Base-by-base conservation (phyloP, 2,329 filamentous ascomycete species). In the Phaeosphaeria sp. region DNA sequence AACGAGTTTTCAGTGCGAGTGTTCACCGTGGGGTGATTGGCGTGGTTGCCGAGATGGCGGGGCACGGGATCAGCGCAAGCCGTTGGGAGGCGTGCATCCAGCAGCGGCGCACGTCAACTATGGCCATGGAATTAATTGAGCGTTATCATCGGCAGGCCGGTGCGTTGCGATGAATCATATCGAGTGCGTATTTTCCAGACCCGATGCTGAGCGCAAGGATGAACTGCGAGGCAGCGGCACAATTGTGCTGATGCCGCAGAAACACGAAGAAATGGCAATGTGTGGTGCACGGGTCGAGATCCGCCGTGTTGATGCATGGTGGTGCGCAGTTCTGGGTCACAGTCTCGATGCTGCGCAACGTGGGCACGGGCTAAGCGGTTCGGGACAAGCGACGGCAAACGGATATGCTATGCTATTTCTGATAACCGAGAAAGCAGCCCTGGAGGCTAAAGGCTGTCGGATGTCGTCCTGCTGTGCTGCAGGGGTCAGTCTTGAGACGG, bases 1-100 rank as follows among this genome's bases (percentile, higher is more conserved):
- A 65, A 66, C 64, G 60, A 59, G 47, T 65, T 63, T 66, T 63
- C 60, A 30, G 42, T 53, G 20, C 46, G 24, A 24, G 46, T 49
- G 33, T 36, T 24, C 24, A 44, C 15, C 11, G 20, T 27, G 18
- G n/a, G n/a, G 39, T 45, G 52, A 49, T 49, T 49, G 46, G 52
- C 45, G 33, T 18, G 42, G 20, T 21, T 20, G 9, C 42, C 42
- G 22, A 36, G 5, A 36, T 13, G 30, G 30, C 30, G 30, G 30
- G 30, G 30, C 30, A 36, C 11, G 30, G n/a, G n/a, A 36, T 36
- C 30, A 36, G 30, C 30, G 30, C 30, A 36, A 13, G 30, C 30
- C 30, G 30, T 36, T 36, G 30, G 15, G n/a, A 7, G 30, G 30
- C 30, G 30, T 36, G 30, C 44, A 49, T 9, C 45, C 62, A 55